Conservation (phyloP, 1,284 basidiomycete genomes). For the Austroboletus novae-zelandiae region DNA sequence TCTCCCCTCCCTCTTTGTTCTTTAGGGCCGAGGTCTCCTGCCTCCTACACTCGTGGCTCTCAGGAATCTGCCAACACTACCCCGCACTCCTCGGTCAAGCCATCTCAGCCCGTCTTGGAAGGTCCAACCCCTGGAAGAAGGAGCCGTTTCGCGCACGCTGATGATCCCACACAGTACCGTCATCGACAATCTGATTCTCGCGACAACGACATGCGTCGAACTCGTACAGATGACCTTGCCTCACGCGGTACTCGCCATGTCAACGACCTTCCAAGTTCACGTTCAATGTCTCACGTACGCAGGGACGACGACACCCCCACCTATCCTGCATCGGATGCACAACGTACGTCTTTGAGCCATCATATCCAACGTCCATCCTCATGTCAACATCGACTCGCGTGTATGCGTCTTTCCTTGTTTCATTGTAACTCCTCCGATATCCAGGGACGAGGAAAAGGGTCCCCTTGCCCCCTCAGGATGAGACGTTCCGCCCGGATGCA, state of each 20-base stretch:
- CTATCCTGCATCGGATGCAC: constrained; percentile 27
- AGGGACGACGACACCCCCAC: constrained; percentile 16
- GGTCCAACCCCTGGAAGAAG: constrained; percentile 7
- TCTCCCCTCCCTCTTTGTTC: constrained; percentile 39
- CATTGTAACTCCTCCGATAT: constrained; percentile 15
- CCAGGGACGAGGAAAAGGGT: constrained; percentile 32
- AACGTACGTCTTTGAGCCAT: constrained; percentile 45
- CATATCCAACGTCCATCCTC: constrained; percentile 29
- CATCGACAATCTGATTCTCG: constrained; percentile 13
- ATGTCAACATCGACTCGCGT: constrained; percentile 29
- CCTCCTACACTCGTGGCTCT: constrained; percentile 26
- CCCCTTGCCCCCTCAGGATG: constrained; percentile 38
- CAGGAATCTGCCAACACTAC: constrained; percentile 18
- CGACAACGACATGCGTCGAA: constrained; percentile 15
- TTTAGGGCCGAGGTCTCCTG: constrained; percentile 56
- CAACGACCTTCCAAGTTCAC: constrained; percentile 22
- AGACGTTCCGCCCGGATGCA: constrained; percentile 32
- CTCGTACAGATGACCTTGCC: constrained; percentile 18
- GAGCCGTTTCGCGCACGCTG: constrained; percentile 27
- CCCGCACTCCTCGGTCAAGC: constrained; percentile 17
- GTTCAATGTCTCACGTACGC: constrained; percentile 16
- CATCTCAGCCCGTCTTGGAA: constrained; percentile 16
- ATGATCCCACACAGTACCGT: constrained; percentile 8
- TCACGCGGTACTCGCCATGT: constrained; percentile 11
- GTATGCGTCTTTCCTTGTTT: constrained; percentile 13